These are phyloP conservation scores for Dovyalis caffra DNA, from an alignment of 345 rosid species.

Conservation along the genomic window DNA sequence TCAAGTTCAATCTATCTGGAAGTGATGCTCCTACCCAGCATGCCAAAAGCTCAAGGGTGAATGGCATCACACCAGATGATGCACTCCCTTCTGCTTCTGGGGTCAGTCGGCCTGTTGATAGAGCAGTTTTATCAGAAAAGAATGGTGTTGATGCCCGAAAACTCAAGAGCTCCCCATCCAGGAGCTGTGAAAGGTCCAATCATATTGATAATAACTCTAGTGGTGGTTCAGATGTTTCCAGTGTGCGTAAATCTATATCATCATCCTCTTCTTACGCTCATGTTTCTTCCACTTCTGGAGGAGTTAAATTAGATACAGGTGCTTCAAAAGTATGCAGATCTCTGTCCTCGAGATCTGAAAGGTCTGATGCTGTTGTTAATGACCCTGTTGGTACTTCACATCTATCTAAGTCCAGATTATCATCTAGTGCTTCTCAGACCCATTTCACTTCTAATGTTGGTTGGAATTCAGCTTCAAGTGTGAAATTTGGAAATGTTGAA, in stretches of 20 bases:
- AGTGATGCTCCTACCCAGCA: slow-evolving; percentile 15
- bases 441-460: slow-evolving; percentile 29
- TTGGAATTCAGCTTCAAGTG: slow-evolving; percentile 33
- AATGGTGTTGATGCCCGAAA: slow-evolving; percentile 16
- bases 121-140: slow-evolving; percentile 26
- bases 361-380: slow-evolving; percentile 30
- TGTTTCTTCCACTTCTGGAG: not conserved
- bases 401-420: slow-evolving; percentile 34
- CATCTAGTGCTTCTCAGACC: slow-evolving; percentile 29
- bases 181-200: slow-evolving; percentile 22
- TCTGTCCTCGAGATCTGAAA: not conserved
- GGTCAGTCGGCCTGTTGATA: slow-evolving; percentile 16
- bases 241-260: slow-evolving; percentile 3
- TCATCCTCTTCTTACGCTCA: not conserved
- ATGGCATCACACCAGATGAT: slow-evolving; percentile 27
- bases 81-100: slow-evolving; percentile 27
- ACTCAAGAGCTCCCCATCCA: slow-evolving; percentile 20
- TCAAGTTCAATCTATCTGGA: slow-evolving; percentile 43
- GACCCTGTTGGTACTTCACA: slow-evolving; percentile 26
- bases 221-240: slow-evolving; percentile 4
- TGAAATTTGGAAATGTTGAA: slow-evolving; percentile 35
- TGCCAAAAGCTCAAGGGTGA: slow-evolving; percentile 27
- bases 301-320: not conserved
- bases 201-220: not conserved
- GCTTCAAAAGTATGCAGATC: slow-evolving; percentile 9